phyloP scores from a whole-genome alignment of 306 rosid genomes.

The Fragaria ananassa region DNA sequence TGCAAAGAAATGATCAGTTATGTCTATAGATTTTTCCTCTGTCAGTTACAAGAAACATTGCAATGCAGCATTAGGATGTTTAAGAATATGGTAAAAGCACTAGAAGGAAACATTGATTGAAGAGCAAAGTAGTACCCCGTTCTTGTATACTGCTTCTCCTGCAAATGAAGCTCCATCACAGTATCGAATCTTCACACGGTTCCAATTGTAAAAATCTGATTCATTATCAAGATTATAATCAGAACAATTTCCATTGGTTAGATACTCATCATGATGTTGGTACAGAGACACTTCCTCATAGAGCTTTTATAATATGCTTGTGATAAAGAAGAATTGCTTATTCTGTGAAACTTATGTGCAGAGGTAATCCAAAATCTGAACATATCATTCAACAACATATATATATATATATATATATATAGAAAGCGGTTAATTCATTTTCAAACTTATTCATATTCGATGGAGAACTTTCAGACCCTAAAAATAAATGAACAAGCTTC shows the following conservation, averaged over 20 bases:
- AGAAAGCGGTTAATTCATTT: background rate
- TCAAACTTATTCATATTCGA: background rate
- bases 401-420: too few relatives aligned
- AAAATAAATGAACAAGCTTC: background rate
- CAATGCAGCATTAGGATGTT: background rate
- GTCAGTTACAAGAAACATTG: background rate
- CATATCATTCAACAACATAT: background rate
- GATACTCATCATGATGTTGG: background rate
- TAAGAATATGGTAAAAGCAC: background rate
- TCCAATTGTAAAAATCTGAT: conserved; percentile 96
- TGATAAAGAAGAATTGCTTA: too few relatives aligned
- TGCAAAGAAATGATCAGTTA: conserved; percentile 10
- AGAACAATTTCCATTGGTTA: background rate
- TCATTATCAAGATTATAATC: background rate
- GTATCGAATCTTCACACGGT: conserved; percentile 90
- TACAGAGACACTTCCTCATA: background rate
- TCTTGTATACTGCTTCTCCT: conserved; percentile 56
- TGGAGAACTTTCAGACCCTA: background rate
- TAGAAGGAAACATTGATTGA: background rate
- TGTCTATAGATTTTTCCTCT: background rate
- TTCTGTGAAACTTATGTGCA: background rate
- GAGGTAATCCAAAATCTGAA: background rate
- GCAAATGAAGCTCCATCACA: conserved; percentile 97
- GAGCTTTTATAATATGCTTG: background rate
- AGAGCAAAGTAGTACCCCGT: conserved; percentile 63